Conservation (phyloP, 2,329 filamentous ascomycete genomes). For the Chaetomium globosum region DNA sequence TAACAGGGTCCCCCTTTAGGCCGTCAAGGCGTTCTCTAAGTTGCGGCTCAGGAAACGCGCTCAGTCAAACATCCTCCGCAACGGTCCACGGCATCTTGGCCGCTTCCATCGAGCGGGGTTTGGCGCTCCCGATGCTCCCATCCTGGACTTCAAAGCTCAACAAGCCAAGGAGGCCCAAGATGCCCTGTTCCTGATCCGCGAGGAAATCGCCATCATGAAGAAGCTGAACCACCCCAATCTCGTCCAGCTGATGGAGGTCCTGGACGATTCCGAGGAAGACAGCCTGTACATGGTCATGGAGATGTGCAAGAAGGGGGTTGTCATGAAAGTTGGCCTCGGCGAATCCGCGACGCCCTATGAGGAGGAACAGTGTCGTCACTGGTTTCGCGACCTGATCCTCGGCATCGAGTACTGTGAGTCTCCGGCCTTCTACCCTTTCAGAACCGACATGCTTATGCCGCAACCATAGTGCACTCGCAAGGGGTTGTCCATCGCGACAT, state of each 20-base stretch:
- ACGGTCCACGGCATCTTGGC: slow-evolving; percentile 31
- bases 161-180: slow-evolving; percentile 65
- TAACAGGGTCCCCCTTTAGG: slow-evolving; percentile 54
- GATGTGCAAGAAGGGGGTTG: slow-evolving; percentile 96
- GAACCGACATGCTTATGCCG: slow-evolving; percentile 4
- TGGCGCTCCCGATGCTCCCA: slow-evolving; percentile 33
- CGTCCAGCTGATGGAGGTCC: slow-evolving; percentile 88
- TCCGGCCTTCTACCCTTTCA: background rate
- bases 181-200: slow-evolving; percentile 82
- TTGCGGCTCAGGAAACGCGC: slow-evolving; percentile 83
- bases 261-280: slow-evolving; percentile 94
- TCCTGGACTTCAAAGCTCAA: slow-evolving; percentile 42
- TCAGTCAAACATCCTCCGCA: slow-evolving; percentile 77
- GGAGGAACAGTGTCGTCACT: slow-evolving; percentile 79
- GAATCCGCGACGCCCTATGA: slow-evolving; percentile 80
- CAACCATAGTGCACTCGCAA: slow-evolving; percentile 75
- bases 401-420: slow-evolving; percentile 87
- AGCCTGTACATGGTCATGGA: slow-evolving; percentile 98
- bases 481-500: slow-evolving; percentile 96
- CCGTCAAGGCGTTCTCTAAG: slow-evolving; percentile 97
- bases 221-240: slow-evolving; percentile 93
- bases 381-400: slow-evolving; percentile 92
- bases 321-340: slow-evolving; percentile 93
- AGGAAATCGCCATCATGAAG: slow-evolving; percentile 99
- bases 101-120: slow-evolving; percentile 36